Evolutionary conservation across 345 rosid genomes (phyloP), one percentile per base, ranked within the genome.

Genomic region (Pugionium cornutum): DNA sequence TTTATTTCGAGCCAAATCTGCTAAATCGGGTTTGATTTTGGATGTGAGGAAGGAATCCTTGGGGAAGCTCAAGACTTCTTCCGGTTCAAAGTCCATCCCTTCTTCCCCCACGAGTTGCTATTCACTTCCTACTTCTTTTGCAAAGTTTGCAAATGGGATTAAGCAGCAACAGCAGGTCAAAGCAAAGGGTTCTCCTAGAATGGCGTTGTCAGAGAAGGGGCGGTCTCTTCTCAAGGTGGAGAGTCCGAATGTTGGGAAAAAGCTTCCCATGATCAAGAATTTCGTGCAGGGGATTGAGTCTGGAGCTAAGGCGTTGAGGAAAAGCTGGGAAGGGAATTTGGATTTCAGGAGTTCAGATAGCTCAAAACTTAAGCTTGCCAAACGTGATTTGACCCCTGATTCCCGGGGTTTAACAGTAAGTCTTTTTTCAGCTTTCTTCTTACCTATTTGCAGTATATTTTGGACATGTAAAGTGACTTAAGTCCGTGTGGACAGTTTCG

Each of bases 241-340:
- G 29, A 83, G 86, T 75, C 84, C 88, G 1, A 56, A 34, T n/a
- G 52, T 77, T 0, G 78, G 75, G 32, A 84, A 75, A 77, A 86
- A 80, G 75, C 76, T 77, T 53, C 87, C 89, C 0, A 81, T 80
- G 62, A 77, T 86, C 54, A 84, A 77, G 80, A 83, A 75, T 56
- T 74, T 88, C 50, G 87, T 82, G 39, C 88, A 85, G 36, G 96
- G 95, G 69, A 56, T 88, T 71, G 99, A 85, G 73, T 67, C 81
- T 8, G 97, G 97, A 62, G 88, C 92, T n/a, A 94, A 85, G 79
- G 96, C 92, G 28, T 79, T 90, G 75, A 82, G 99, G 79, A 94
- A 90, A 86, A 94, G 96, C 78, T 94, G 97, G 99, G 97, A 88
- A 82, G 97, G 97, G 67, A 94, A 77, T 74, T 41, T 79, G 44